Base-by-base conservation (phyloP, 1,139 yeast genomes). In the Taphrina sp. region DNA sequence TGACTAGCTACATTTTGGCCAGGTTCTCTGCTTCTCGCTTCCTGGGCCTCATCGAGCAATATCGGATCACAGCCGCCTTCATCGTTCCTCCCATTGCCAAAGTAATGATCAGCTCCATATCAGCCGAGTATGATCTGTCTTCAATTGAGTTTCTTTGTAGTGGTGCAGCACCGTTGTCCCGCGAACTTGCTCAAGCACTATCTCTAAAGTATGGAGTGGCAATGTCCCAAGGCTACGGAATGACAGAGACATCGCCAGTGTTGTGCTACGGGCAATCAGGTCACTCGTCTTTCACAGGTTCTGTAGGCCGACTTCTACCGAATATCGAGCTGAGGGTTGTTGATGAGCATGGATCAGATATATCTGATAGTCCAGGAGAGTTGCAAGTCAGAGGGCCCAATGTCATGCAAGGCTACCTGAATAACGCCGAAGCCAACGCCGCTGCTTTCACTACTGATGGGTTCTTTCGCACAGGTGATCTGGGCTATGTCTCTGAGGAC, bases 391-490 rank as follows among this genome's bases (percentile, higher is more conserved):
- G 88, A 54, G 95, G 95, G 0, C 84, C 86, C 3, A 87, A 83
- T 65, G 73, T 82, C 36, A 82, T 83, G 72, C 66, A 66, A 36
- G 80, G 79, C 5, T 86, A 86, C 67, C 80, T 70, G 66, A 76
- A 81, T 61, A 79, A 82, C 64, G 74, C 74, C 3, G 69, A 72
- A 35, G 85, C 81, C 33, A 80, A 84, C 0, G 66, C 64, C 8
- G 74, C 73, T 29, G 72, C 80, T 1, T 65, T 82, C 43, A 81
- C 80, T 59, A 67, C 72, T 22, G 84, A 83, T 28, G 85, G 86
- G 3, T 86, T 90, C 89, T 81, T 84, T 70, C 73, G 76, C 42
- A 85, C 95, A 5, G 95, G 95, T 47, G 95, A 85, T 69, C 76
- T 83, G 61, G 87, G 82, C 2, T 70, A 69, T 52, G 68, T 82